phyloP scores from a whole-genome alignment of 345 rosid genomes.

The Arabidopsis thaliana region DNA sequence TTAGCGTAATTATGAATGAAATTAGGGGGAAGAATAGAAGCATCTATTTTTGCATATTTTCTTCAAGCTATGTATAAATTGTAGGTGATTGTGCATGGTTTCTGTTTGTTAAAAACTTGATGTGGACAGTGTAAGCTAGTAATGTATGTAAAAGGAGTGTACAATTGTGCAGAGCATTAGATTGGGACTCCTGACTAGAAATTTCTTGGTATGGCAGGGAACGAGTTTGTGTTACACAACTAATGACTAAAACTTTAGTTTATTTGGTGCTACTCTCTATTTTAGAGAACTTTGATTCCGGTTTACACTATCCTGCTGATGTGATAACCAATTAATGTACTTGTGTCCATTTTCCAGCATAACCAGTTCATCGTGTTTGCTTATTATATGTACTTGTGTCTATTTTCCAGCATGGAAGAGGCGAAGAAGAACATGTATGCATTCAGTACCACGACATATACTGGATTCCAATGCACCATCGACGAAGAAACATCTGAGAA shows the following conservation, averaged over 20 bases:
- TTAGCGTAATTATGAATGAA: neutral
- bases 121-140: conserved; percentile 5
- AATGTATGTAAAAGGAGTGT: conserved; percentile 8
- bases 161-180: neutral
- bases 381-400: conserved; percentile 13
- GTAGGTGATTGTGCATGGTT: conserved; percentile 3
- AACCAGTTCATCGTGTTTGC: neutral
- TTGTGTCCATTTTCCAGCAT: conserved; percentile 39
- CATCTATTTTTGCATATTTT: conserved; percentile 3
- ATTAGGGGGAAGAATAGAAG: neutral
- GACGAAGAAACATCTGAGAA: conserved; percentile 87
- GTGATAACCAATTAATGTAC: neutral
- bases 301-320: neutral
- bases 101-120: neutral
- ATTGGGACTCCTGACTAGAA: neutral
- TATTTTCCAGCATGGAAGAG: conserved; percentile 79
- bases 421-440: conserved; percentile 97
- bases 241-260: neutral
- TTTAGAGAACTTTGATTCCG: neutral
- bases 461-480: conserved; percentile 92
- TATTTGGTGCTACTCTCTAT: neutral
- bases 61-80: conserved; percentile 4
- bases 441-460: conserved; percentile 90
- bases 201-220: neutral
- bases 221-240: neutral